Evolutionary conservation across 1,284 basidiomycete genomes (phyloP), one percentile per base, ranked within the genome.

Genomic region (Cutaneotrichosporon spelunceum): DNA sequence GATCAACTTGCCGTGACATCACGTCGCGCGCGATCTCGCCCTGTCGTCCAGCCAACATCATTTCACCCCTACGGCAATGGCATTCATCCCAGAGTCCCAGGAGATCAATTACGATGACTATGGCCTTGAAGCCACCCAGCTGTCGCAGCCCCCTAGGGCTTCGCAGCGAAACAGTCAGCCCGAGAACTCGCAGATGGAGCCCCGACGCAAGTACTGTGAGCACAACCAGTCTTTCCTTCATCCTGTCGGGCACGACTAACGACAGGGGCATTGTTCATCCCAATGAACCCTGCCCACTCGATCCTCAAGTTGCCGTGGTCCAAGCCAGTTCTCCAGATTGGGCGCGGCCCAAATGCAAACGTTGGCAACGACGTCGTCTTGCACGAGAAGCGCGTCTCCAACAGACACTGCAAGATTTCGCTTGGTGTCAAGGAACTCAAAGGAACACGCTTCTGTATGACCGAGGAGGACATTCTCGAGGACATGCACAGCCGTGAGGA

Each of bases 221-320:
- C 67, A 24, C n/a, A 11, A 4, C 16, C 23, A 33, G 23, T 26
- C 10, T 2, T 27, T 29, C 24, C 24, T 16, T 27, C 47, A 1
- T 24, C 13, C 29, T 42, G 52, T 53, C n/a, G 26, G 24, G 4
- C 26, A 8, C 9, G 4, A 44, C 57, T 62, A 30, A 65, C 56
- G 3, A 9, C 61, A 79, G 78, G 77, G 77, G 78, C 78, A 14
- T 64, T 77, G n/a, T 71, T 79, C 57, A 78, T 78, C 27, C 74
- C 78, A 2, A 75, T 71, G 24, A 74, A 75, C 53, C 50, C 72
- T 13, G 54, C 64, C 0, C 74, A 76, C 44, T 61, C 66, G 13
- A 76, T 77, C 30, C 63, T 79, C 27, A 79, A 79, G 60, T 67
- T 78, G 16, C 73, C 74, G n/a, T 79, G 78, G 78, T 64, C 62